phyloP scores from a whole-genome alignment of 805 yeast genomes.

The Candida patagonica region DNA sequence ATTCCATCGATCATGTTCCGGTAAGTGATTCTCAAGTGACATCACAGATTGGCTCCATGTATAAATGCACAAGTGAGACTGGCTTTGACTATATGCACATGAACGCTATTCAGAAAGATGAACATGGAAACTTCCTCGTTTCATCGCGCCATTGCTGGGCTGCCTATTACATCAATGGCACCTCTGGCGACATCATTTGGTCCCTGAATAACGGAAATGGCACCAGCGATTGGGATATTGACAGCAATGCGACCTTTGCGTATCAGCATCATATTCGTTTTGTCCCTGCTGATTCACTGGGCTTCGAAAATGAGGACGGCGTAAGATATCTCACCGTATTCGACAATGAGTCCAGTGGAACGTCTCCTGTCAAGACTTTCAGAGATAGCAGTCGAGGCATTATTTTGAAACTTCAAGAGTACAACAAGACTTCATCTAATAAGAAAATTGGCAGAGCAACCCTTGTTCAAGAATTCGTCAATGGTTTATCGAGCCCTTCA shows the following conservation, averaged over 20 bases:
- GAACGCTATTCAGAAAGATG: slow-evolving; percentile 11
- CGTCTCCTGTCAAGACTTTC: no score
- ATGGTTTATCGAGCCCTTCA: slow-evolving; percentile 6
- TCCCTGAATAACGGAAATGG: slow-evolving; percentile 9
- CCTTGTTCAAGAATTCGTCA: slow-evolving; percentile 5
- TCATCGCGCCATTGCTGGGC: slow-evolving; percentile 13
- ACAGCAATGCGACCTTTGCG: slow-evolving; percentile 7
- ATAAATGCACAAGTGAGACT: slow-evolving; percentile 9
- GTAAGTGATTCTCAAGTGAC: slow-evolving; percentile 8
- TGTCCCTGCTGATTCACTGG: slow-evolving; percentile 3
- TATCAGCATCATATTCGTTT: slow-evolving; percentile 11
- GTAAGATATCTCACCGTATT: slow-evolving; percentile 6
- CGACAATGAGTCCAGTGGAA: slow-evolving; percentile 12
- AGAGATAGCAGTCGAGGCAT: slow-evolving; percentile 7
- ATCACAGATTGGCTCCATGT: slow-evolving; percentile 12
- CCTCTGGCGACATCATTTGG: slow-evolving; percentile 10
- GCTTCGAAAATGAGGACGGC: slow-evolving; percentile 3
- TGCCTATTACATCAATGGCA: slow-evolving; percentile 9
- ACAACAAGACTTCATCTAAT: no score
- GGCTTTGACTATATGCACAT: slow-evolving; percentile 13
- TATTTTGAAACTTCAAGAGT: slow-evolving; percentile 1
- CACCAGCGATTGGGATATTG: slow-evolving; percentile 7
- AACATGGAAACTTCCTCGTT: slow-evolving; percentile 7
- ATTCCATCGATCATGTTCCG: slow-evolving; percentile 8
- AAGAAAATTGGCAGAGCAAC: slow-evolving; percentile 9